Evolutionary conservation across 202 grass and related monocot species (phyloP).

Genomic region (Carex sylvatica): DNA sequence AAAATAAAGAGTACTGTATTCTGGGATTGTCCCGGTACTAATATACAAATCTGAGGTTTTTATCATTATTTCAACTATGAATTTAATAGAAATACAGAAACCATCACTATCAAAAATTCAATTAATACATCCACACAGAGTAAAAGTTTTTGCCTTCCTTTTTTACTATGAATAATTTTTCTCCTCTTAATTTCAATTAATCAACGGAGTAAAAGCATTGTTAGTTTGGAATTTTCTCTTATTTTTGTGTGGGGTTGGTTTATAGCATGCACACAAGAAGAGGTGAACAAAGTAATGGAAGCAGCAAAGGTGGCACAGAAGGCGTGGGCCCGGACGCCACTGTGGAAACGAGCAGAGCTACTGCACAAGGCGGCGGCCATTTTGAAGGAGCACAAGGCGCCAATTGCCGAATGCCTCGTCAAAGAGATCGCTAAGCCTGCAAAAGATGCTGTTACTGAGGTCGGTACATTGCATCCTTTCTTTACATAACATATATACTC

Average conservation of each 20-base stretch:
- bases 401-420: slow-evolving; percentile 82
- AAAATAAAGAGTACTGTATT: neutral
- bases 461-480: slow-evolving; percentile 34
- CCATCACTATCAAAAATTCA: neutral
- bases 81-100: neutral
- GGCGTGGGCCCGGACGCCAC: slow-evolving; percentile 67
- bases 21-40: neutral
- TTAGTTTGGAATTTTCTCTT: neutral
- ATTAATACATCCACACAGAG: neutral
- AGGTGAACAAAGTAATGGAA: slow-evolving; percentile 98
- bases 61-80: neutral
- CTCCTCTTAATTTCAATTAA: neutral
- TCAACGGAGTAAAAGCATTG: neutral
- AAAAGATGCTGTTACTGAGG: slow-evolving; percentile 89
- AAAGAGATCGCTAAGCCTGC: slow-evolving; percentile 98
- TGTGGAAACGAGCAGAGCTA: slow-evolving; percentile 91
- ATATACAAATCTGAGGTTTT: neutral
- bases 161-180: neutral
- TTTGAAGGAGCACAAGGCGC: slow-evolving; percentile 80
- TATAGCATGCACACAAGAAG: slow-evolving; percentile 93
- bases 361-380: slow-evolving; percentile 92
- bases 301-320: slow-evolving; percentile 72
- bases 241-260: neutral
- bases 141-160: neutral
- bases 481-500: too few species aligned